Conservation (phyloP, 208 protist species). For the Acanthamoeba sp. region DNA sequence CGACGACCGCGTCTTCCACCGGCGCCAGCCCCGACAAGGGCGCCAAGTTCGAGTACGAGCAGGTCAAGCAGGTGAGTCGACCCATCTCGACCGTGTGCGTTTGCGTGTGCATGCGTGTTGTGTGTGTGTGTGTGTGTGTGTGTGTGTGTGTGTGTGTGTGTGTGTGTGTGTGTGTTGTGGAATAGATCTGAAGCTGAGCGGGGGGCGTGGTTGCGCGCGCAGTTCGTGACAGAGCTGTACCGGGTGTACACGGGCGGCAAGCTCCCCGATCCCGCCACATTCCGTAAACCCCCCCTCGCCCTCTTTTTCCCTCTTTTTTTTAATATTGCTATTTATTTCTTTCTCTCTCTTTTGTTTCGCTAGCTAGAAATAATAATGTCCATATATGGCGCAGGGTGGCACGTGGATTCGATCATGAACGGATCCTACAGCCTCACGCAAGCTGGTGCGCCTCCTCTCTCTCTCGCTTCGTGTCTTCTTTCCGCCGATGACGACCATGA, state of each 20-base stretch:
- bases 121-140: neutral
- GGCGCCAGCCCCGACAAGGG: neutral
- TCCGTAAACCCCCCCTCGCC: neutral
- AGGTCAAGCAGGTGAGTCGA: neutral
- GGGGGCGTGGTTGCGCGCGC: too few species aligned
- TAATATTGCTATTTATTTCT: neutral
- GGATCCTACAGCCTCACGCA: slow-evolving; percentile 14
- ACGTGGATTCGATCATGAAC: slow-evolving; percentile 31
- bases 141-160: neutral
- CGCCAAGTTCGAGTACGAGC: neutral
- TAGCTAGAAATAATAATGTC: too few species aligned
- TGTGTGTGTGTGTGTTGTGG: too few species aligned
- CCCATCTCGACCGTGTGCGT: neutral
- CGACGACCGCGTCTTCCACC: neutral
- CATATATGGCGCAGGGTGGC: neutral
- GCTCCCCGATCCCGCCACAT: neutral
- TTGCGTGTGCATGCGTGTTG: neutral
- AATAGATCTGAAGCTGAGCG: too few species aligned
- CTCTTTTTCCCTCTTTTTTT: neutral
- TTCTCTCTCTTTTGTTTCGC: neutral
- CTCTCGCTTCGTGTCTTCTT: neutral
- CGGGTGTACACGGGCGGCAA: slow-evolving; percentile 11
- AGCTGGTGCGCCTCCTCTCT: neutral
- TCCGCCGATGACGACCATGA: neutral
- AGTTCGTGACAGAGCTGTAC: slow-evolving; percentile 10